phyloP scores from a whole-genome alignment of 163 green algal genomes.

The Chlamydomonas reinhardtii region DNA sequence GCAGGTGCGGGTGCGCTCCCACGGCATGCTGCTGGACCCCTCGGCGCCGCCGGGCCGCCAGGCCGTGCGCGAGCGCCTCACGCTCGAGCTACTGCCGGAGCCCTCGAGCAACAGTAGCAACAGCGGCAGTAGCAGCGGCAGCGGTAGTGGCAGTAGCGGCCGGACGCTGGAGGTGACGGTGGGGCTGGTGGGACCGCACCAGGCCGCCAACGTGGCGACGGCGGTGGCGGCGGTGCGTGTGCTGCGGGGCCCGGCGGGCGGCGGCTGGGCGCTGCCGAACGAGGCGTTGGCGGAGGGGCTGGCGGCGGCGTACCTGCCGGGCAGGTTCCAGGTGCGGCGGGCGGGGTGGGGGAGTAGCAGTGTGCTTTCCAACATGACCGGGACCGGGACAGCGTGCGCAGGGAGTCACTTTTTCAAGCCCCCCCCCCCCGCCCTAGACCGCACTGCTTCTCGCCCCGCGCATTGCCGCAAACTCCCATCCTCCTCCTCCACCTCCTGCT shows the following conservation, averaged over 20 bases:
- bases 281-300: constrained; percentile 66
- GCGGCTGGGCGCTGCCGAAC: constrained; percentile 60
- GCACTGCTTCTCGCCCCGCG: too few relatives aligned
- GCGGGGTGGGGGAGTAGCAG: too few relatives aligned
- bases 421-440: too few relatives aligned
- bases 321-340: constrained; percentile 79
- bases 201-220: constrained; percentile 79
- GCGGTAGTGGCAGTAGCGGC: constrained; percentile 7
- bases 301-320: constrained; percentile 67
- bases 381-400: too few relatives aligned
- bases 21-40: background rate
- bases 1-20: constrained; percentile 18
- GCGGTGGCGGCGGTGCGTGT: constrained; percentile 71
- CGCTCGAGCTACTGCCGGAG: constrained; percentile 12
- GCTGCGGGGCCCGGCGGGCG: constrained; percentile 29
- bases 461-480: too few relatives aligned
- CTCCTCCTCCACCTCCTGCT: too few relatives aligned
- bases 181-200: constrained; percentile 77
- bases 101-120: background rate
- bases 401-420: too few relatives aligned
- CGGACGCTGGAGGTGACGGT: constrained; percentile 43
- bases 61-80: constrained; percentile 3
- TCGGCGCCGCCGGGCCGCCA: background rate
- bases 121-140: background rate
- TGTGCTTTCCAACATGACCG: too few relatives aligned